Conservation (phyloP, 441 rosid genomes). For the Theobroma grandiflorum region DNA sequence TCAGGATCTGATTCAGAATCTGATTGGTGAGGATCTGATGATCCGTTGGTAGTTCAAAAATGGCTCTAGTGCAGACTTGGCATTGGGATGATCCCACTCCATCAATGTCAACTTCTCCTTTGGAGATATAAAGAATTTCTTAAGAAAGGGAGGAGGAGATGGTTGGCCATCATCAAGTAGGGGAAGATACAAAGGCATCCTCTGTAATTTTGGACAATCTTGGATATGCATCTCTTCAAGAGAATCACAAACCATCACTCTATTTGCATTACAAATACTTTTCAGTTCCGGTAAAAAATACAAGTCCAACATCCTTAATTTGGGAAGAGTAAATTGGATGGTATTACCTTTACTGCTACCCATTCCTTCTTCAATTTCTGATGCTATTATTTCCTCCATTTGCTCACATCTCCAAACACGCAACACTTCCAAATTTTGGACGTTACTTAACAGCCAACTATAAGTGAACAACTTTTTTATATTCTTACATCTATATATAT, state of each 20-base stretch:
- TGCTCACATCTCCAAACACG: background rate
- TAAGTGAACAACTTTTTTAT: slow-evolving; percentile 28
- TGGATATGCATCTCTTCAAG: background rate
- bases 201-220: background rate
- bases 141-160: too few relatives aligned
- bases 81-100: too few relatives aligned
- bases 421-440: slow-evolving; percentile 27
- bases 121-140: background rate
- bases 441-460: background rate
- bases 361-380: background rate
- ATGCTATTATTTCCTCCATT: slow-evolving; percentile 34
- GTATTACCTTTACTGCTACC: too few relatives aligned
- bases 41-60: too few relatives aligned
- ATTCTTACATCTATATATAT: too few relatives aligned
- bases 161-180: too few relatives aligned
- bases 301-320: background rate
- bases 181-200: background rate
- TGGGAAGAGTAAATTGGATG: slow-evolving; percentile 17
- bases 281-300: background rate
- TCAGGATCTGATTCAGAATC: too few relatives aligned
- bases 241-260: slow-evolving; percentile 22
- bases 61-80: too few relatives aligned
- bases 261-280: slow-evolving; percentile 24
- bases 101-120: too few relatives aligned
- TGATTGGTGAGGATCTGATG: too few relatives aligned